These are phyloP conservation scores for Harringtonia aguacate DNA, from an alignment of 2,329 filamentous ascomycete genomes.

Conservation along the genomic window DNA sequence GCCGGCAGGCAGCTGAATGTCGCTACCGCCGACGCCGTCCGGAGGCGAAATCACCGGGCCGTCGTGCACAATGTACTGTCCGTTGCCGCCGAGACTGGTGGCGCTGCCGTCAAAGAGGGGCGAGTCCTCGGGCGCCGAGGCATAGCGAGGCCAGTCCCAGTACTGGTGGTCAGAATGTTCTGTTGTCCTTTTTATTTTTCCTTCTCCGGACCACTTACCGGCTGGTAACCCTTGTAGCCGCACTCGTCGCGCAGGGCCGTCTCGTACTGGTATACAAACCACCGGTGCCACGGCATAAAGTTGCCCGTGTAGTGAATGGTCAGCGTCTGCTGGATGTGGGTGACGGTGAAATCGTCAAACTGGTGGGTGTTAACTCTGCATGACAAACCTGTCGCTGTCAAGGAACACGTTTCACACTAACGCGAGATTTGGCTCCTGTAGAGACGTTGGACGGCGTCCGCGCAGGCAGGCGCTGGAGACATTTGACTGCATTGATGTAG, in stretches of 20 bases:
- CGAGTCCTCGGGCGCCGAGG: conserved; percentile 29
- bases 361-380: no score
- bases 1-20: conserved; percentile 23
- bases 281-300: conserved; percentile 26
- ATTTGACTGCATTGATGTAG: conserved; percentile 27
- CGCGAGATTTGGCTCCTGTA: conserved; percentile 23
- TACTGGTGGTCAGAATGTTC: conserved; percentile 21
- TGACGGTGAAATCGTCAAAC: conserved; percentile 14
- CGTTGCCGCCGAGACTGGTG: conserved; percentile 34
- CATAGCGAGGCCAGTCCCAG: conserved; percentile 38
- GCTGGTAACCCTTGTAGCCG: conserved; percentile 14
- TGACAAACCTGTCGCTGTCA: no score
- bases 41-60: conserved; percentile 19
- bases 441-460: conserved; percentile 17
- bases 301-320: conserved; percentile 15
- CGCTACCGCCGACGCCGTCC: conserved; percentile 15
- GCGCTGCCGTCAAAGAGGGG: conserved; percentile 41
- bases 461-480: conserved; percentile 21
- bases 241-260: conserved; percentile 21
- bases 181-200: neutral
- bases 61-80: conserved; percentile 21
- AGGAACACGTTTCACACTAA: neutral
- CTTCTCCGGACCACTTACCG: conserved; percentile 5
- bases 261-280: conserved; percentile 21
- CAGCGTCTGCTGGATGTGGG: conserved; percentile 11